Base-by-base conservation (phyloP, 2,329 filamentous ascomycete species). In the Cercospora canescens region DNA sequence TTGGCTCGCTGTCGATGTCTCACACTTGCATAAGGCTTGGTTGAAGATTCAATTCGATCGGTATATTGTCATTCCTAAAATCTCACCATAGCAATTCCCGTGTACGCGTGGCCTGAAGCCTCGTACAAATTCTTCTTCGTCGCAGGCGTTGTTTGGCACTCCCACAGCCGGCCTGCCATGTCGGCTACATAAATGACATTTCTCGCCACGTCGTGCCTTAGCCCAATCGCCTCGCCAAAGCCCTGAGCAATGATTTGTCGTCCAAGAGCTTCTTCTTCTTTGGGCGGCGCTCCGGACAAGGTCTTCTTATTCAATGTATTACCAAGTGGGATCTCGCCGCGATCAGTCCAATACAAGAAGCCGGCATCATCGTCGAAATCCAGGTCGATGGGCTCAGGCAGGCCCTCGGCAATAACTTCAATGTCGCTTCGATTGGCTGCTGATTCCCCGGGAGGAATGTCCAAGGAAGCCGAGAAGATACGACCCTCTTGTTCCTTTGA, bases 291-390 rank as follows among this genome's bases (percentile, higher is more conserved):
- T 2, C 70, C 70, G 34, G 66, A 55, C 16, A 72, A 28, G 4
- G 50, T 30, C 59, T 66, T 67, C 6, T 79, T 74, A 71, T 87
- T 86, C 65, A 89, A 67, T 6, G 81, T 81, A 71, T 86, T 87
- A 0, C 86, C 87, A 4, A 75, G 70, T 0, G 86, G 86, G 1
- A 83, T 73, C 68, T 88, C 87, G 4, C 87, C 87, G 0, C 87
- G 79, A 68, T 88, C 87, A 0, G 86, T 87, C 87, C 87, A 88
- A 74, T 86, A 88, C 24, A 89, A 75, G 0, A 74, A 76, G 26
- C 79, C 72, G 3, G 73, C 72, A 0, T 78, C 75, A 11, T 80
- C 79, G 16, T 88, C 84, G 1, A 88, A 71, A 30, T 87, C 85
- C 0, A 89, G 75, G 68, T 89, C 86, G 63, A 88, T 85, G 0